Evolutionary conservation across 345 rosid genomes (phyloP).

Genomic region (Eucalyptus marginata): DNA sequence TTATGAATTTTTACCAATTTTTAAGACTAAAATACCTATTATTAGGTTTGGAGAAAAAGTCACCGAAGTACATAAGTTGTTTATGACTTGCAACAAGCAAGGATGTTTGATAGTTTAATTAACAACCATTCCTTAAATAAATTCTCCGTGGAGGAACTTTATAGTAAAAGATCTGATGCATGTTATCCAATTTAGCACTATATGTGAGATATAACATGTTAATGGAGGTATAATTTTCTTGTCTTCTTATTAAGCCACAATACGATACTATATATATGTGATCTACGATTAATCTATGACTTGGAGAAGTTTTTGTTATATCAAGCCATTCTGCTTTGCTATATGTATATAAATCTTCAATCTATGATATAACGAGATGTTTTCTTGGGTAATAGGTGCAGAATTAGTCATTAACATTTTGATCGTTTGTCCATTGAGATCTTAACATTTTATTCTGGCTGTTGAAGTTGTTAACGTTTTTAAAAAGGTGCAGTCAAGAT

Average conservation of each 20-base stretch:
- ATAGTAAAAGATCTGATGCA: background rate
- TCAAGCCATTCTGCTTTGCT: background rate
- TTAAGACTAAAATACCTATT: background rate
- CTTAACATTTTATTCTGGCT: background rate
- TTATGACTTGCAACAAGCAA: background rate
- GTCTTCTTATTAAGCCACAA: background rate
- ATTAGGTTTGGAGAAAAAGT: background rate
- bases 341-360: background rate
- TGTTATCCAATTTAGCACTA: background rate
- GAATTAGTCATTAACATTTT: background rate
- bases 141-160: background rate
- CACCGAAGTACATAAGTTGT: background rate
- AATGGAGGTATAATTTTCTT: background rate
- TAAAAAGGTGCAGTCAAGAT: background rate
- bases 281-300: no score
- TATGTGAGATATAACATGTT: background rate
- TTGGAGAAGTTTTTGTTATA: no score
- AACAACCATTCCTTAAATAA: background rate
- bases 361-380: background rate
- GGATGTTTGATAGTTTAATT: background rate
- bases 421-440: background rate
- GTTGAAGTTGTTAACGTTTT: background rate
- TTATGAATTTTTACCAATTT: background rate
- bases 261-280: background rate
- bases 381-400: background rate